Conservation (phyloP, 106 monocot genomes). For the Acorus calamus region DNA sequence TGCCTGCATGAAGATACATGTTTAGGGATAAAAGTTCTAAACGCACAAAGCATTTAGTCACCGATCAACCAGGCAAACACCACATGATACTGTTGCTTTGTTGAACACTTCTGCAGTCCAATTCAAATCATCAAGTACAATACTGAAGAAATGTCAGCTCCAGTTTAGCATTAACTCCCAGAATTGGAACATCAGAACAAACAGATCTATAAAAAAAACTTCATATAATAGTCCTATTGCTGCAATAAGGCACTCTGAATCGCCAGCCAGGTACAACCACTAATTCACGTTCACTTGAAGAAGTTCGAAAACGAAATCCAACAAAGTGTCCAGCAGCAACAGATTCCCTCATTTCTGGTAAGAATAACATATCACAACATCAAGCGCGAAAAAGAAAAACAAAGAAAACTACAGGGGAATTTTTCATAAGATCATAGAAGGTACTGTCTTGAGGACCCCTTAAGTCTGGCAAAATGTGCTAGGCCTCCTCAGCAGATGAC, state of each 20-base stretch:
- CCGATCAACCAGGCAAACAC: slow-evolving; percentile 23
- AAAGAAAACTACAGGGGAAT: too few species aligned
- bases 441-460: too few species aligned
- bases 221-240: slow-evolving; percentile 6
- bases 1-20: slow-evolving; percentile 27
- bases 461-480: too few species aligned
- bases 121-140: slow-evolving; percentile 34
- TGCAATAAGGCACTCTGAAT: slow-evolving; percentile 2
- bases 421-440: too few species aligned
- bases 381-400: slow-evolving; percentile 19
- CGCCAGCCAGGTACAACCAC: slow-evolving; percentile 2
- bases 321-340: slow-evolving; percentile 27
- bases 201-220: background rate
- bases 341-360: slow-evolving; percentile 30
- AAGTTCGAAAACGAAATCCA: slow-evolving; percentile 11
- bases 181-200: slow-evolving; percentile 19
- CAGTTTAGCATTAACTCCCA: slow-evolving; percentile 20
- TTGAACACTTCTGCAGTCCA: slow-evolving; percentile 21
- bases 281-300: slow-evolving; percentile 5
- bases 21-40: slow-evolving; percentile 11
- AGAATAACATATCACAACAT: slow-evolving; percentile 35
- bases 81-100: slow-evolving; percentile 9
- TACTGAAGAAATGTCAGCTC: slow-evolving; percentile 27
- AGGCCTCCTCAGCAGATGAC: too few species aligned
- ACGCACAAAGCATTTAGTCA: slow-evolving; percentile 16